Evolutionary conservation across 106 monocot genomes (phyloP).

Genomic region (Iris macrosiphon): DNA sequence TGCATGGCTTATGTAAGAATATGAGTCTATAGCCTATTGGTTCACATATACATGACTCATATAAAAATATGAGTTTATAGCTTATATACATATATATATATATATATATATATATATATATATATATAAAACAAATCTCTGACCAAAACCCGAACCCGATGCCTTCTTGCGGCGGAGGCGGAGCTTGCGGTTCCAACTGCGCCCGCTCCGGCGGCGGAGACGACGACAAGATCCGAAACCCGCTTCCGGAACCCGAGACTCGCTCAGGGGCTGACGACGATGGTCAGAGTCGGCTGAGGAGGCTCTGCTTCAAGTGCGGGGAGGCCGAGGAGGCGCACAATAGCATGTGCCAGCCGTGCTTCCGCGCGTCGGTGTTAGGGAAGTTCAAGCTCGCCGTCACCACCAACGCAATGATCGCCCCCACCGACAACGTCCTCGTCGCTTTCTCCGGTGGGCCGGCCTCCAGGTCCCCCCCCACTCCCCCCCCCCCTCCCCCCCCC

Average conservation of each 20-base stretch:
- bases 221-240: neutral
- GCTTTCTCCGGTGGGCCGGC: conserved; percentile 89
- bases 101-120: too few species aligned
- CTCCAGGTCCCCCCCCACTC: conserved; percentile 51
- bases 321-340: conserved; percentile 26
- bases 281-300: neutral
- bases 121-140: too few species aligned
- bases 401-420: conserved; percentile 87
- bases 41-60: too few species aligned
- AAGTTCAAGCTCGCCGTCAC: conserved; percentile 95
- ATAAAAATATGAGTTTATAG: too few species aligned
- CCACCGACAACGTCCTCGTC: conserved; percentile 77
- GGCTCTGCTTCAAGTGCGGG: conserved; percentile 68
- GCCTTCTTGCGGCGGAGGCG: conserved; percentile 11
- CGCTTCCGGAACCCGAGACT: neutral
- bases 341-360: conserved; percentile 56
- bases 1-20: too few species aligned
- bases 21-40: too few species aligned
- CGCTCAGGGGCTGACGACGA: neutral
- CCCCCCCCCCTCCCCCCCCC: too few species aligned
- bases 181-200: conserved; percentile 13
- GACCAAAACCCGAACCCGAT: neutral
- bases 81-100: too few species aligned
- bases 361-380: conserved; percentile 50
- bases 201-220: neutral